Conservation (phyloP, 352 stramenopile species). For the Pythium sp. region DNA sequence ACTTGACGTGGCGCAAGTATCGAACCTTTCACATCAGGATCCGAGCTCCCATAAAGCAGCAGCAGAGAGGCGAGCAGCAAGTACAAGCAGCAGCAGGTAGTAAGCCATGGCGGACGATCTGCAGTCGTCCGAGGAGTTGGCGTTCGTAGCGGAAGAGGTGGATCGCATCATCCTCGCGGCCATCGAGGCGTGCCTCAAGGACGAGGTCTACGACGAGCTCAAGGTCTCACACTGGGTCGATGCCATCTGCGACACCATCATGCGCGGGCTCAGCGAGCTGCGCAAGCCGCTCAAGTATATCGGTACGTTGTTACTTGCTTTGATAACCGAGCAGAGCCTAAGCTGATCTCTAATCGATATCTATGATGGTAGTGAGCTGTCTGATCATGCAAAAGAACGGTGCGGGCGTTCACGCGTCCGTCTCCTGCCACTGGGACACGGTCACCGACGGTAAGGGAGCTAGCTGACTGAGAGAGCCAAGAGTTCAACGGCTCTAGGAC, state of each 20-base stretch:
- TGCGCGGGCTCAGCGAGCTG: conserved; percentile 83
- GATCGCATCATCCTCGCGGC: conserved; percentile 83
- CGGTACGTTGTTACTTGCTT: conserved; percentile 25
- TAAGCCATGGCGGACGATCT: conserved; percentile 73
- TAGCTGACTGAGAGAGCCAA: background rate
- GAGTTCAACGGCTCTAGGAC: background rate
- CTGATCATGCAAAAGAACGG: conserved; percentile 94
- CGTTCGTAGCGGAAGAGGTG: conserved; percentile 90
- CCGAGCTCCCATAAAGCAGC: background rate
- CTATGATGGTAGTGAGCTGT: conserved; percentile 62
- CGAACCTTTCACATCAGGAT: background rate
- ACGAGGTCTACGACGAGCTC: conserved; percentile 84
- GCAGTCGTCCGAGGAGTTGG: conserved; percentile 85
- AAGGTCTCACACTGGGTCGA: conserved; percentile 90
- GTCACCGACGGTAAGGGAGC: conserved; percentile 73
- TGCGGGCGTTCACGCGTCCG: conserved; percentile 83
- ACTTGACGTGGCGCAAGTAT: background rate
- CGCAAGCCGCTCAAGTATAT: conserved; percentile 93
- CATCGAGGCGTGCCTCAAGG: conserved; percentile 84
- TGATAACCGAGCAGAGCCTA: background rate
- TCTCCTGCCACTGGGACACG: conserved; percentile 91
- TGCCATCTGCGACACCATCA: conserved; percentile 87
- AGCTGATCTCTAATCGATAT: conserved; percentile 3
- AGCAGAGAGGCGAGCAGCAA: background rate
- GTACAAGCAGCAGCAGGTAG: background rate